Percentiles rank a stretch among this genome's conserved stretches.
Evolutionary conservation across 2,329 filamentous ascomycete species (phyloP).

Genomic region (Akanthomyces uredinophilus): DNA sequence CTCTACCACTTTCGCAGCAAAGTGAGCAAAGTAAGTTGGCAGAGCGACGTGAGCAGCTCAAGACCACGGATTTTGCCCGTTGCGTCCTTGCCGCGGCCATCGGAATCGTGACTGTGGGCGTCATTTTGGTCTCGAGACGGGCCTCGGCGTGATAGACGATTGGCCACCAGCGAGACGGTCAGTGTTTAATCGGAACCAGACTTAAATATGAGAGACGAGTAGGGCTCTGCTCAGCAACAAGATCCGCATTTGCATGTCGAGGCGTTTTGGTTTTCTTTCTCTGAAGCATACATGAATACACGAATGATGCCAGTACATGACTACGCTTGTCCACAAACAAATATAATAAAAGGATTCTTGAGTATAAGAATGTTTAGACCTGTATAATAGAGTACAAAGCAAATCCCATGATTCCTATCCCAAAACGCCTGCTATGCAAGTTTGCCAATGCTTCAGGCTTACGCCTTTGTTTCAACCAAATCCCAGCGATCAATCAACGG

Average conservation of each 20-base stretch:
- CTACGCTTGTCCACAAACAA: neutral
- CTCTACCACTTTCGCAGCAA: neutral
- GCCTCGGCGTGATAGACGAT: neutral
- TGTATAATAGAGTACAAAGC: neutral
- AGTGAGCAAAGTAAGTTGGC: neutral
- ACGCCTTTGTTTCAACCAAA: neutral
- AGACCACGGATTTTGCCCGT: neutral
- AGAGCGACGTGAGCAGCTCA: neutral
- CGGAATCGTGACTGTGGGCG: neutral
- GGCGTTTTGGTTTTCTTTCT: neutral
- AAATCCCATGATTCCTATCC: neutral
- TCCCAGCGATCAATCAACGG: neutral
- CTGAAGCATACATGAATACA: neutral
- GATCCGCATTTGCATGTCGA: neutral
- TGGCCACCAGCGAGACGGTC: neutral
- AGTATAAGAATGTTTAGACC: neutral
- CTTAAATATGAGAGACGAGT: neutral
- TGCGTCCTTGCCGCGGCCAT: neutral
- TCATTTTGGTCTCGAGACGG: neutral
- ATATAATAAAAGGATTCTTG: neutral
- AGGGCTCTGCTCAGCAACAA: neutral
- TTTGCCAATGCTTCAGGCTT: neutral
- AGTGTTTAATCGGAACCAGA: neutral
- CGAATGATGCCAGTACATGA: neutral
- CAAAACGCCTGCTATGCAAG: slow-evolving; percentile 15